These are phyloP conservation scores for Colletotrichum sp. DNA, from an alignment of 2,329 filamentous ascomycete genomes.

Conservation along the genomic window DNA sequence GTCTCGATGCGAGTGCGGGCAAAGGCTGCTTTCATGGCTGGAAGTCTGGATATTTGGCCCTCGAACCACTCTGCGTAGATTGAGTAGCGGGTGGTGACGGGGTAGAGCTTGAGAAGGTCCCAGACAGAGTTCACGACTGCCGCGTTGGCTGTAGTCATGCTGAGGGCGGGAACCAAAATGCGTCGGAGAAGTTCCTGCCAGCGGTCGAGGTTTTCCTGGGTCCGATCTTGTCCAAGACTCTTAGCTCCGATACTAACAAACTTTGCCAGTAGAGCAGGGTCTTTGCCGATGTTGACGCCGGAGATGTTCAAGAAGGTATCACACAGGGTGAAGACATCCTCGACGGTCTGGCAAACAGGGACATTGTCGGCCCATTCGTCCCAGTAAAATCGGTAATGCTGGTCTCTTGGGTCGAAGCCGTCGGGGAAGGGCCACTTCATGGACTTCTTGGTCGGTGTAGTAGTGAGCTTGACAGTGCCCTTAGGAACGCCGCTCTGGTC, in stretches of 20 bases:
- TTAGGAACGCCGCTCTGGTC: slow-evolving; percentile 75
- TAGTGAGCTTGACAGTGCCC: slow-evolving; percentile 67
- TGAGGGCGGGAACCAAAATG: slow-evolving; percentile 86
- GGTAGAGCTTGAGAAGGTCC: slow-evolving; percentile 79
- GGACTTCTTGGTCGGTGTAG: slow-evolving; percentile 67
- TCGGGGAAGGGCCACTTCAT: slow-evolving; percentile 88
- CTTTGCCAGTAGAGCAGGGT: slow-evolving; percentile 78
- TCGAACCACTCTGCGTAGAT: slow-evolving; percentile 95
- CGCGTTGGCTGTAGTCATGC: slow-evolving; percentile 84
- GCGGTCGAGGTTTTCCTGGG: slow-evolving; percentile 71
- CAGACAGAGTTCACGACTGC: slow-evolving; percentile 87
- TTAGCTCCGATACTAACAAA: slow-evolving; percentile 83
- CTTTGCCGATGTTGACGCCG: slow-evolving; percentile 88
- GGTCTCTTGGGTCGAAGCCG: slow-evolving; percentile 72
- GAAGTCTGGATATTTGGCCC: slow-evolving; percentile 76
- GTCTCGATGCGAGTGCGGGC: slow-evolving; percentile 79
- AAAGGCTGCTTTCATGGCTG: slow-evolving; percentile 81
- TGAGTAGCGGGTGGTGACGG: slow-evolving; percentile 77
- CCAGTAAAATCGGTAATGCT: slow-evolving; percentile 94
- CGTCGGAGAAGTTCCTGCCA: slow-evolving; percentile 88
- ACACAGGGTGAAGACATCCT: slow-evolving; percentile 89
- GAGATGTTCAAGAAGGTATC: slow-evolving; percentile 83
- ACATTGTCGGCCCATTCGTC: slow-evolving; percentile 96
- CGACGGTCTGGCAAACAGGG: slow-evolving; percentile 86
- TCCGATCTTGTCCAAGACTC: slow-evolving; percentile 74